These are phyloP conservation scores for Penicillium sp. DNA, from an alignment of 2,329 filamentous ascomycete genomes.

Conservation along the genomic window DNA sequence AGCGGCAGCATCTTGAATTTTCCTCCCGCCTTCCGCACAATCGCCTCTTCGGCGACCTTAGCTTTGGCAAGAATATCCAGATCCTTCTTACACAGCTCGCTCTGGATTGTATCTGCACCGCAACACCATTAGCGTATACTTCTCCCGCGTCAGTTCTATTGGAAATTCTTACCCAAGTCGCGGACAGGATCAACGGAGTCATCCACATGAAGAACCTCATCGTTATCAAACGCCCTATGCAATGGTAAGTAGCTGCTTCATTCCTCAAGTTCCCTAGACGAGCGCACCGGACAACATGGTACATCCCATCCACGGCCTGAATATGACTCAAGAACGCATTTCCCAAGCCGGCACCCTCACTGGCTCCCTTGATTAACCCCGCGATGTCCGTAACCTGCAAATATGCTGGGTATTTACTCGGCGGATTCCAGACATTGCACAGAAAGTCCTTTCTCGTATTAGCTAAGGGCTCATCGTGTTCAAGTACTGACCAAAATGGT, in stretches of 20 bases:
- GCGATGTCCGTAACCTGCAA: slow-evolving; percentile 6
- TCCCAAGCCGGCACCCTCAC: slow-evolving; percentile 2
- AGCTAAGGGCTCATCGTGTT: not conserved
- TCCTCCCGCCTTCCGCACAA: slow-evolving; percentile 3
- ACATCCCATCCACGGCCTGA: slow-evolving; percentile 6
- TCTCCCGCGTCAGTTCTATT: not conserved
- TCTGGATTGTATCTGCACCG: slow-evolving; percentile 1
- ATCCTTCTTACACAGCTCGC: slow-evolving; percentile 7
- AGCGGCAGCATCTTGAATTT: slow-evolving; percentile 8
- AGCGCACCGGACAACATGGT: slow-evolving; percentile 3
- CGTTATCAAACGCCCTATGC: not conserved
- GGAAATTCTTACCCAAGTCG: not conserved
- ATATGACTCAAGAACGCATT: slow-evolving; percentile 6
- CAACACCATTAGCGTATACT: not conserved
- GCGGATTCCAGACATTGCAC: slow-evolving; percentile 5
- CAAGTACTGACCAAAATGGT: not conserved
- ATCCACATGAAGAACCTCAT: slow-evolving; percentile 3
- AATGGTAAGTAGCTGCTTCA: not conserved
- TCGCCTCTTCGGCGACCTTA: slow-evolving; percentile 1
- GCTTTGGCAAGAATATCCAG: slow-evolving; percentile 5
- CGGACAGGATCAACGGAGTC: slow-evolving; percentile 1
- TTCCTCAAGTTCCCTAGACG: not conserved
- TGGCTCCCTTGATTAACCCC: slow-evolving; percentile 3
- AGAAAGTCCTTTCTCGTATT: slow-evolving; percentile 1
- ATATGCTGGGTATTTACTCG: slow-evolving; percentile 3